Evolutionary conservation across 495 filamentous ascomycete genomes (phyloP).

Genomic region (Penicillium steckii): DNA sequence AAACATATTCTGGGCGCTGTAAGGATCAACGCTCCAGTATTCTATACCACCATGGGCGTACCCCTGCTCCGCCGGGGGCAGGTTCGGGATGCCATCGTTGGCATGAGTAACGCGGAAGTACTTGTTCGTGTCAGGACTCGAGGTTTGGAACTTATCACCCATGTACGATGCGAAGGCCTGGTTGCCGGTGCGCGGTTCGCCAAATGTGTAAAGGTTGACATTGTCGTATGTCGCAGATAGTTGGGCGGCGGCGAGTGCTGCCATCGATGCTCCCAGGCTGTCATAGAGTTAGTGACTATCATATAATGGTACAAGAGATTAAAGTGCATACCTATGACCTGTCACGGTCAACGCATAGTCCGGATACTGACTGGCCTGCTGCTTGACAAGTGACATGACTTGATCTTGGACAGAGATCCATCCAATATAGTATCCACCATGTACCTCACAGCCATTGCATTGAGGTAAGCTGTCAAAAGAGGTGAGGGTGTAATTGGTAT

Average conservation of each 20-base stretch:
- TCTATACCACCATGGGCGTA: constrained; percentile 3
- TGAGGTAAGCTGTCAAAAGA: constrained; percentile 5
- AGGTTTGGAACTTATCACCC: no score
- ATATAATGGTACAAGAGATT: no score
- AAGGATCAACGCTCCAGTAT: constrained; percentile 7
- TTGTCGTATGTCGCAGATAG: constrained; percentile 1
- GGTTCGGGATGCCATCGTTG: constrained; percentile 7
- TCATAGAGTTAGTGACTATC: no score
- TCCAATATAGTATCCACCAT: constrained; percentile 10
- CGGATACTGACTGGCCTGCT: neutral
- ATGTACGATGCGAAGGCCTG: no score
- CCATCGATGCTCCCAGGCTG: constrained; percentile 6
- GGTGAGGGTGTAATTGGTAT: constrained; percentile 8
- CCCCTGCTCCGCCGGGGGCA: constrained; percentile 5
- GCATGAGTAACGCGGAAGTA: constrained; percentile 7
- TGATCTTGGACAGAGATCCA: constrained; percentile 11
- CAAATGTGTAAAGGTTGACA: constrained; percentile 6
- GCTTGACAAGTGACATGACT: constrained; percentile 5
- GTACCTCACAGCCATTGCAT: constrained; percentile 1
- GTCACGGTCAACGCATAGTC: constrained; percentile 8
- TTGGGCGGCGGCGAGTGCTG: constrained; percentile 7
- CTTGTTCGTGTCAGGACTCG: neutral
- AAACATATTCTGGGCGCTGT: constrained; percentile 1
- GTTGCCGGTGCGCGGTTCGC: constrained; percentile 10
- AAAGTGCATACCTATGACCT: constrained; percentile 7